phyloP scores from a whole-genome alignment of 352 stramenopile species.

The Pythium biforme region DNA sequence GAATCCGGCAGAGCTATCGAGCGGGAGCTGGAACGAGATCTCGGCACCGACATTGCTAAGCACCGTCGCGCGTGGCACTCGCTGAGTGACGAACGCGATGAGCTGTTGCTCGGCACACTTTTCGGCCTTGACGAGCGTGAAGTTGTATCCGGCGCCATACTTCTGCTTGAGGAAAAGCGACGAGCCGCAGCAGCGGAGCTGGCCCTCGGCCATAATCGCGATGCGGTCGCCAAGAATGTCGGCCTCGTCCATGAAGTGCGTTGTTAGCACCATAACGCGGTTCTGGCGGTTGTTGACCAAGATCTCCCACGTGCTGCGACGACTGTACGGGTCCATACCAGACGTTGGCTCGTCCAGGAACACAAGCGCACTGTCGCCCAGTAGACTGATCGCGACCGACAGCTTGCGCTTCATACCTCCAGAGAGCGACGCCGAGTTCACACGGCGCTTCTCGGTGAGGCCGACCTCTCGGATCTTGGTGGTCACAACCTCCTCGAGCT shows the following conservation, averaged over 20 bases:
- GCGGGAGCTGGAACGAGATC: constrained; percentile 71
- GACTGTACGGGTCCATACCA: constrained; percentile 93
- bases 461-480: constrained; percentile 90
- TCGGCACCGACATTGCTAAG: constrained; percentile 67
- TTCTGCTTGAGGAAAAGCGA: constrained; percentile 82
- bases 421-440: constrained; percentile 53
- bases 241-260: constrained; percentile 92
- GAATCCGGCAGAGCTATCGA: constrained; percentile 57
- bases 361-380: constrained; percentile 71
- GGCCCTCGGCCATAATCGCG: constrained; percentile 85
- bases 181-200: constrained; percentile 52
- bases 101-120: constrained; percentile 31
- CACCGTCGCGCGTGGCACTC: constrained; percentile 37
- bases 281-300: constrained; percentile 50
- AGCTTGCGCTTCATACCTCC: constrained; percentile 83
- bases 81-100: constrained; percentile 33
- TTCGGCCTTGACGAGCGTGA: constrained; percentile 61
- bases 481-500: constrained; percentile 41
- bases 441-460: constrained; percentile 83
- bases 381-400: constrained; percentile 70
- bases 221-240: constrained; percentile 91
- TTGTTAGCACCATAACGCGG: constrained; percentile 87
- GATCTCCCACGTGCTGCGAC: constrained; percentile 84
- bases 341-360: constrained; percentile 91
- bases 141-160: constrained; percentile 78